A percentile compares a stretch with the other conserved stretches of the same genome.
Evolutionary conservation across 352 stramenopile species (phyloP).

Genomic region (Pythium phragmitis): DNA sequence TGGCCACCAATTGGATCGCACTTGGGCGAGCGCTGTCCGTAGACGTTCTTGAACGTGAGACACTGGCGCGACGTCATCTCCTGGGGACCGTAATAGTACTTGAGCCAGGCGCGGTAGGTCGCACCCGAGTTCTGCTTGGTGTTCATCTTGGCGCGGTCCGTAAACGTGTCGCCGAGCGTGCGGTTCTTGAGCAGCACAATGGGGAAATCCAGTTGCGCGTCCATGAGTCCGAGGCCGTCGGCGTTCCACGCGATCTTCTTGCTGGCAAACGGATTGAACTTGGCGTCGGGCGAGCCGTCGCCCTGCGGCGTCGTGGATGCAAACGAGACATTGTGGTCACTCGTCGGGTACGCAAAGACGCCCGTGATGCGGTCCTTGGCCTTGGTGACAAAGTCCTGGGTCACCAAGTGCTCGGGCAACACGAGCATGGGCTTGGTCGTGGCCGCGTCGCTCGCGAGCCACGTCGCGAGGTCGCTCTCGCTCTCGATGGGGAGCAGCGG

Average conservation of each 20-base stretch:
- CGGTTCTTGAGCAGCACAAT: slow-evolving; percentile 64
- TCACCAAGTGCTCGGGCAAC: slow-evolving; percentile 60
- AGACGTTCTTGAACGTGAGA: slow-evolving; percentile 76
- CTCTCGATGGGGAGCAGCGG: slow-evolving; percentile 49
- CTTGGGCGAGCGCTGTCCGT: slow-evolving; percentile 55
- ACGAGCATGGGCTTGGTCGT: slow-evolving; percentile 59
- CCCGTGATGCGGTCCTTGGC: slow-evolving; percentile 45
- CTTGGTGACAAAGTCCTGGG: slow-evolving; percentile 32
- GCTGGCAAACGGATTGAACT: slow-evolving; percentile 65
- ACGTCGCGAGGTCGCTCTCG: slow-evolving; percentile 41
- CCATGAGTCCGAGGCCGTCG: slow-evolving; percentile 45
- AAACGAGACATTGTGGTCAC: slow-evolving; percentile 46
- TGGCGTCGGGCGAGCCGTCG: slow-evolving; percentile 48
- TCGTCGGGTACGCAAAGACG: slow-evolving; percentile 56
- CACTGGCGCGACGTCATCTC: slow-evolving; percentile 74
- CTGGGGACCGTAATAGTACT: slow-evolving; percentile 81
- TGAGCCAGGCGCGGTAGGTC: slow-evolving; percentile 78
- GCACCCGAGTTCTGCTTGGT: slow-evolving; percentile 36
- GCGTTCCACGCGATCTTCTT: slow-evolving; percentile 71
- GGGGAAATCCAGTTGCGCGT: slow-evolving; percentile 48
- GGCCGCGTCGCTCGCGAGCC: slow-evolving; percentile 31
- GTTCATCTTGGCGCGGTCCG: slow-evolving; percentile 61
- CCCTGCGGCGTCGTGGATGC: slow-evolving; percentile 60
- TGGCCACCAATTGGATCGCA: slow-evolving; percentile 82
- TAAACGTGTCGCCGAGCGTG: slow-evolving; percentile 38